Base-by-base conservation (phyloP, 495 filamentous ascomycete genomes). In the Penicillium tannophilum region DNA sequence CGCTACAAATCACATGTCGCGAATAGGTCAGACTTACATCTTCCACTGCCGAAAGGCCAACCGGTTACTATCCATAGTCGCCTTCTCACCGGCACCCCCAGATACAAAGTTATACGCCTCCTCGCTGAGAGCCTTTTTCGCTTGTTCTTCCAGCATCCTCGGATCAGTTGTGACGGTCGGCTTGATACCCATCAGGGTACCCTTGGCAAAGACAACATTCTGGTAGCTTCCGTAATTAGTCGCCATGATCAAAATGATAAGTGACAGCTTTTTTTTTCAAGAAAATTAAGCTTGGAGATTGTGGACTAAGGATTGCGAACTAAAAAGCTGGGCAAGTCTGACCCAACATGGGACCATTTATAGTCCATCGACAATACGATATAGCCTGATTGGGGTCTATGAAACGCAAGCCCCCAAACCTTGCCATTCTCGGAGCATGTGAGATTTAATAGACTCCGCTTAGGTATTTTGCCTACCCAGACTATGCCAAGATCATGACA, bases 31-130 rank as follows among this genome's bases (percentile, higher is more conserved):
- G 57, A 58, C 74, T 47, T 63, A 77, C 76, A 85, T 68, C 70
- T 85, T 86, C 85, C 84, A 88, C 63, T 88, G 84, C 12, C 83
- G 73, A 66, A 89, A 88, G 10, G 85, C 84, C 26, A 86, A 67
- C 3, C 84, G 78, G 65, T 88, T 89, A 45, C 83, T 82, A 54
- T 86, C 81, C 82, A 88, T 84, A 0, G 86, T 89, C 2, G 83
- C 78, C 60, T 80, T 78, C 64, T 88, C 84, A 9, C 86, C 86
- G 11, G 86, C 86, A 16, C 84, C 85, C n/a, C 86, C 85, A 24
- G 81, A 75, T 14, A 86, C 79, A 72, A 88, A 89, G 60, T 84
- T 82, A 68, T 76, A 88, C 14, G 79, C 72, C 23, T 79, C 76
- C 2, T 67, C 66, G 23, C 71, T 68, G 60, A 88, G 72, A 41